Conservation (phyloP, 176 grass and related monocot species). For the Eleusine coracana region DNA sequence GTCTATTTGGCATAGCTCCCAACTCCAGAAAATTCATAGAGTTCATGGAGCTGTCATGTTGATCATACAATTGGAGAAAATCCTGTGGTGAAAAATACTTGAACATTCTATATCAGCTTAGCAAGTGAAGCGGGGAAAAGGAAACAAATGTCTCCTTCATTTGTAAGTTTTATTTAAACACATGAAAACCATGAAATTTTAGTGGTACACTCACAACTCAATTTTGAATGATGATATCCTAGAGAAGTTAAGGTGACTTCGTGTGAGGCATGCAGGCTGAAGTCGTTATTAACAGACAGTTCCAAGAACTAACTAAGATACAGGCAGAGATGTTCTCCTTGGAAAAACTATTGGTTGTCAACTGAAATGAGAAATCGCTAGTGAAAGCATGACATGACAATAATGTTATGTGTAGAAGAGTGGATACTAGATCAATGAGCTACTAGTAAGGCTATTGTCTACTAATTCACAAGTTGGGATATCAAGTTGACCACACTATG, state of each 20-base stretch:
- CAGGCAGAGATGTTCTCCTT: background rate
- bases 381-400: background rate
- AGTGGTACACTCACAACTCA: constrained; percentile 1
- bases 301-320: background rate
- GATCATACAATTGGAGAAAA: background rate
- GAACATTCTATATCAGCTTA: background rate
- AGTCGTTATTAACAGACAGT: background rate
- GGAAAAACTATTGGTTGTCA: background rate
- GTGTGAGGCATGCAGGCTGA: background rate
- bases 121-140: background rate
- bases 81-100: background rate
- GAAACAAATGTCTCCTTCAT: background rate
- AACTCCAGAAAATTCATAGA: too few relatives aligned
- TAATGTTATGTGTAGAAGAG: background rate
- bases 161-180: background rate
- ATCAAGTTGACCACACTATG: constrained; percentile 7
- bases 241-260: background rate
- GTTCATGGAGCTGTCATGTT: too few relatives aligned
- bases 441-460: background rate
- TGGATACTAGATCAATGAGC: background rate
- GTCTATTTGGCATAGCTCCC: too few relatives aligned
- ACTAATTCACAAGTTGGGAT: background rate
- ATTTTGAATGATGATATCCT: background rate
- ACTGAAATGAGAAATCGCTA: constrained; percentile 13
- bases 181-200: background rate